Evolutionary conservation across 768 basidiomycete genomes (phyloP), one percentile per base, ranked within the genome.

Genomic region (Rhizopogon vinicolor): DNA sequence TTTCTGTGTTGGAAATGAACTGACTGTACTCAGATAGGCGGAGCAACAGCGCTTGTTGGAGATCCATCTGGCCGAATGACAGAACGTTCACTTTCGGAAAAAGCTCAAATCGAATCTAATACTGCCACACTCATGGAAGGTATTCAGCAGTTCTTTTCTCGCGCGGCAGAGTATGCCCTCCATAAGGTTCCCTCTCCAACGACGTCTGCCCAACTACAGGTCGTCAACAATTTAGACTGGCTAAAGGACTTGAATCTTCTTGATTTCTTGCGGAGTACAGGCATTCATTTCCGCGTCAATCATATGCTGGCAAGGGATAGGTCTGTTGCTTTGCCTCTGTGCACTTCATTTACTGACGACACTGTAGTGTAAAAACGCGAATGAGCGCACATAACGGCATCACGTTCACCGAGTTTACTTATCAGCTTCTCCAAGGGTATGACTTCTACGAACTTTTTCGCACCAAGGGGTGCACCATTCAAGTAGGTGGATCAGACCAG

Each of bases 321-420:
- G 96, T 90, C 60, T 53, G 79, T 62, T 25, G 31, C 5, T 18
- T 50, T 41, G 19, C 9, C 40, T 33, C 48, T 33, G 7, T 42
- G 14, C 1, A 16, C 13, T 45, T 18, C 22, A 22, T 51, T 40
- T 1, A 46, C 61, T 63, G 55, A 64, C 58, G 9, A 40, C 14
- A 7, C 13, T 41, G 39, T 58, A 97, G 95, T 61, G 94, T 97
- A 39, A 87, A 87, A 56, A 81, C 83, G 29, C 87, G 96, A 28
- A 77, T 98, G 52, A 74, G 76, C 6, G 85, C 91, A 0, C 84
- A 87, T 58, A 82, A 86, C 62, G 96, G 96, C 44, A 87, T 98
- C 58, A 97, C 95, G n/a, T 99, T 96, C 74, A 93, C 95, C 18
- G 97, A 99, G 68, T 98, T 99, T 73, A 86, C 91, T 3, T 99